Conservation (phyloP, 192 early-diverging fungal genomes). For the Haplosporangium gracile region DNA sequence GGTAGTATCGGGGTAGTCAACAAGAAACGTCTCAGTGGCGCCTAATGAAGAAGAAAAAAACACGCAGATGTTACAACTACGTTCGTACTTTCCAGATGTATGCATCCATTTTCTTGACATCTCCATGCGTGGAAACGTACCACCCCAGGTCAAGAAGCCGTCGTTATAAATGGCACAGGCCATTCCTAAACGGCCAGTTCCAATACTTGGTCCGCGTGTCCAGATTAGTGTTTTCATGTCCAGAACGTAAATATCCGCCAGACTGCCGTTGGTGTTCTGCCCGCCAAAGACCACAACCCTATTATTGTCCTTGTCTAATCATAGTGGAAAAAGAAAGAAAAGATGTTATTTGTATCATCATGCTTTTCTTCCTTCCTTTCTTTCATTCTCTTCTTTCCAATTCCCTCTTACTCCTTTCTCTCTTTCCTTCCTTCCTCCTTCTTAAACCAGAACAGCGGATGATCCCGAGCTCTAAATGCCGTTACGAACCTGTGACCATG, state of each 20-base stretch:
- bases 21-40: background rate
- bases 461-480: background rate
- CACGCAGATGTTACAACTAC: background rate
- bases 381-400: too few relatives aligned
- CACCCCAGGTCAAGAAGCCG: conserved; percentile 37
- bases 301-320: conserved; percentile 9
- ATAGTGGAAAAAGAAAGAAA: background rate
- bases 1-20: background rate
- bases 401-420: too few relatives aligned
- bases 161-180: conserved; percentile 35
- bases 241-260: conserved; percentile 30
- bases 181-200: conserved; percentile 12
- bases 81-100: background rate
- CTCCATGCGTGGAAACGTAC: background rate
- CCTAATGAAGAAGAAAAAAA: background rate
- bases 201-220: background rate
- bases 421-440: too few relatives aligned
- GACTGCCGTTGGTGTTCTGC: background rate
- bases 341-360: background rate
- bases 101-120: background rate
- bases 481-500: conserved; percentile 25
- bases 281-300: conserved; percentile 32
- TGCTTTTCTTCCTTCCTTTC: too few relatives aligned
- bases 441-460: too few relatives aligned
- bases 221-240: conserved; percentile 24